Evolutionary conservation across 2,329 filamentous ascomycete genomes (phyloP).

Genomic region (Leptosphaerulina australis): DNA sequence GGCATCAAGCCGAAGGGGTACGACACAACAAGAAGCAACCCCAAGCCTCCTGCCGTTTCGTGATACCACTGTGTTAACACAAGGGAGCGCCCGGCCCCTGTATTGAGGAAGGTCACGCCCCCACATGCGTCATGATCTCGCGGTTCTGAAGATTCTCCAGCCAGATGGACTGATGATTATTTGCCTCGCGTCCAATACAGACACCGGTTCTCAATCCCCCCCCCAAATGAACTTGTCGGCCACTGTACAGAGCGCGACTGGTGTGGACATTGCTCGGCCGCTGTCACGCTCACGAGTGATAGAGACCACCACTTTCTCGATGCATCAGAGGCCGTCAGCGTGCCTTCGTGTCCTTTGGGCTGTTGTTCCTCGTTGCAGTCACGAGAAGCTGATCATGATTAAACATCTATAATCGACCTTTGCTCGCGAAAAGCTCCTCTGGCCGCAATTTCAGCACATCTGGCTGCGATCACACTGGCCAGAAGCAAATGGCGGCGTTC

Average conservation of each 20-base stretch:
- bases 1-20: constrained; percentile 23
- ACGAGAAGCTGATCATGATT: constrained; percentile 2
- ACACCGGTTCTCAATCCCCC: constrained; percentile 17
- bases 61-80: constrained; percentile 16
- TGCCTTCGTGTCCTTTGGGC: background rate
- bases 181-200: constrained; percentile 18
- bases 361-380: constrained; percentile 1
- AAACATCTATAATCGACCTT: constrained; percentile 8
- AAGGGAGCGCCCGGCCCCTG: constrained; percentile 12
- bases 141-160: constrained; percentile 6
- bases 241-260: constrained; percentile 1
- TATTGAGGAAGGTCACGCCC: constrained; percentile 6
- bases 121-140: constrained; percentile 20
- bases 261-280: constrained; percentile 4
- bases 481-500: background rate
- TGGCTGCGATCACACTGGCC: constrained; percentile 4
- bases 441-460: background rate
- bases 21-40: constrained; percentile 19
- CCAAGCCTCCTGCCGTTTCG: constrained; percentile 19
- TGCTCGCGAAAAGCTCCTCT: background rate
- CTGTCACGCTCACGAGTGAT: constrained; percentile 3
- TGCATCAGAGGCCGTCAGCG: background rate
- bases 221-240: constrained; percentile 11
- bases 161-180: constrained; percentile 4
- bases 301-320: background rate